A percentile compares a stretch with the other conserved stretches of the same genome.
Evolutionary conservation across 352 stramenopile species (phyloP).

Genomic region (Phytophthora podocarpi): DNA sequence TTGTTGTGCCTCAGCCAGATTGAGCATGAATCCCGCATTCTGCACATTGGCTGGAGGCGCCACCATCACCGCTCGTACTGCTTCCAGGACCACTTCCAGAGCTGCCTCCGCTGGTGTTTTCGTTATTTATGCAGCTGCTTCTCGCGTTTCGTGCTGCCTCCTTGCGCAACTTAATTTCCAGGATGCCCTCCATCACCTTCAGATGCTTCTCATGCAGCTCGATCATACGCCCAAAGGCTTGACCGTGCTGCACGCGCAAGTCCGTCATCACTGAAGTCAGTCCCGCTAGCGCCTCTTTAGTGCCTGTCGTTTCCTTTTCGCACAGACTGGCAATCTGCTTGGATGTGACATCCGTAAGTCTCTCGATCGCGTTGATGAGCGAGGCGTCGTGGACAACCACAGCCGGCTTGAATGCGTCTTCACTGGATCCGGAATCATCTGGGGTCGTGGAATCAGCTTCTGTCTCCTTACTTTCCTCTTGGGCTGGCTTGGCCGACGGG

Average conservation of each 20-base stretch:
- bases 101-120: conserved; percentile 10
- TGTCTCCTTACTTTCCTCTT: conserved; percentile 39
- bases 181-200: conserved; percentile 62
- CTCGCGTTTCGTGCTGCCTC: conserved; percentile 28
- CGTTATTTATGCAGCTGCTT: conserved; percentile 4
- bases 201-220: conserved; percentile 75
- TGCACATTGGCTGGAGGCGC: conserved; percentile 1
- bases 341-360: conserved; percentile 61
- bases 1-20: conserved; percentile 3
- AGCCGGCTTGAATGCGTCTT: conserved; percentile 44
- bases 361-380: conserved; percentile 66
- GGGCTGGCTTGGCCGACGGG: not conserved
- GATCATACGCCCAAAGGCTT: conserved; percentile 53
- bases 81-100: conserved; percentile 2
- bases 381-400: conserved; percentile 63
- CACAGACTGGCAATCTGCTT: conserved; percentile 53
- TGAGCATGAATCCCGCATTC: not conserved
- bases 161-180: conserved; percentile 56
- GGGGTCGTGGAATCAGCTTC: conserved; percentile 60
- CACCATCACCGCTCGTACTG: not conserved
- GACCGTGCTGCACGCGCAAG: conserved; percentile 53
- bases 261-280: conserved; percentile 60
- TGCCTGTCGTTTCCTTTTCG: conserved; percentile 34
- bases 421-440: conserved; percentile 50
- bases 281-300: conserved; percentile 32